These are phyloP conservation scores for Ceratocystis lukuohia DNA, from an alignment of 2,329 filamentous ascomycete genomes.

Conservation along the genomic window DNA sequence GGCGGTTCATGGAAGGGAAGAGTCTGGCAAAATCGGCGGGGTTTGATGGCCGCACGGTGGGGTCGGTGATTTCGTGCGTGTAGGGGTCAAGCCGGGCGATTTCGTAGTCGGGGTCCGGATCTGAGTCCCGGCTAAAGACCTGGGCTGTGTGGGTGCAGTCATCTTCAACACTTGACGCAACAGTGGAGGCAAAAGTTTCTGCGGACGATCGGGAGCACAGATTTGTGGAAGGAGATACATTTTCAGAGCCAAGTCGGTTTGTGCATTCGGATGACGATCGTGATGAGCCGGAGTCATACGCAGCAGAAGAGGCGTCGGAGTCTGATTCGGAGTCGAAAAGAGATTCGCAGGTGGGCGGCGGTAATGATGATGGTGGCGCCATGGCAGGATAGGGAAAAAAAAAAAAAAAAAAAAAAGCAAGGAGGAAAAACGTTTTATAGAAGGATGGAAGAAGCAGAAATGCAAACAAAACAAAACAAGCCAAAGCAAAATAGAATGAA, in stretches of 20 bases:
- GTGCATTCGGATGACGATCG: neutral
- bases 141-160: constrained; percentile 19
- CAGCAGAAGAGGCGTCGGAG: constrained; percentile 23
- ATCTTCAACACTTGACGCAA: constrained; percentile 47
- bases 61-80: constrained; percentile 46
- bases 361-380: neutral
- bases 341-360: neutral
- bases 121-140: neutral
- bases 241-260: neutral
- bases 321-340: constrained; percentile 18
- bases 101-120: constrained; percentile 24
- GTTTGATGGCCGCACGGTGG: constrained; percentile 60
- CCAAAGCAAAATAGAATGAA: no score
- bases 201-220: constrained; percentile 46
- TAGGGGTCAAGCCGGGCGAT: constrained; percentile 46
- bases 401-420: neutral
- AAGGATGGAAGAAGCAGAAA: neutral
- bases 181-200: constrained; percentile 68
- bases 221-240: constrained; percentile 31
- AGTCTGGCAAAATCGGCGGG: constrained; percentile 70
- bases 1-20: constrained; percentile 70
- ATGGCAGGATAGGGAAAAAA: neutral
- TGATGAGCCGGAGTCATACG: constrained; percentile 8
- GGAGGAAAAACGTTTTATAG: neutral
- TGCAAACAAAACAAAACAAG: no score